A percentile compares a stretch with the other conserved stretches of the same genome.
These are phyloP conservation scores for Puccinia polysora DNA, from an alignment of 1,284 basidiomycete genomes.

Conservation along the genomic window DNA sequence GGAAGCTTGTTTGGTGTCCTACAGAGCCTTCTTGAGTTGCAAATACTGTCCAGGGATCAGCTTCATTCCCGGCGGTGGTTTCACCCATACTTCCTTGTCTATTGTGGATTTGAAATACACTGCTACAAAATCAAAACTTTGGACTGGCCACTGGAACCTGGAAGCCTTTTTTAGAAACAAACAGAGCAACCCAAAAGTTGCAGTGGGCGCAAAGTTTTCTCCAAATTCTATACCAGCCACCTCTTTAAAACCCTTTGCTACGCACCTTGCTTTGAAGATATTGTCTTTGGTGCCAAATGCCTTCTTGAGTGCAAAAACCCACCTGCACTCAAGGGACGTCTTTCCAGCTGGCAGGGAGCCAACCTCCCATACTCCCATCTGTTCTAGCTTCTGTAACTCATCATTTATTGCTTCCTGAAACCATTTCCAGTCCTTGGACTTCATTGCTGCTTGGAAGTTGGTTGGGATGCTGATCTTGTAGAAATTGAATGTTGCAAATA, in stretches of 20 bases:
- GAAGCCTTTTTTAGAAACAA: background rate
- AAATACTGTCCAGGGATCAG: background rate
- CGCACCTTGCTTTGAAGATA: background rate
- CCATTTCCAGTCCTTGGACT: background rate
- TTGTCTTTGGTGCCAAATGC: background rate
- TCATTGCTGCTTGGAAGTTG: background rate
- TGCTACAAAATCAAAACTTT: background rate
- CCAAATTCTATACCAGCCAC: background rate
- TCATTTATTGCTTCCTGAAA: background rate
- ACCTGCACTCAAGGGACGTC: background rate
- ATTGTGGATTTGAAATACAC: background rate
- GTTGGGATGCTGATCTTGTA: background rate
- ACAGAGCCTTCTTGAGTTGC: background rate
- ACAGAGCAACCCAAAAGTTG: background rate
- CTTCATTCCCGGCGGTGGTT: background rate
- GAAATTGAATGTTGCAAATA: background rate
- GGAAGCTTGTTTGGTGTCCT: background rate
- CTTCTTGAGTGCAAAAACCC: background rate
- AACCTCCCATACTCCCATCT: background rate
- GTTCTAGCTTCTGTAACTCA: background rate
- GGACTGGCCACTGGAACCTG: background rate
- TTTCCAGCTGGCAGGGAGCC: background rate
- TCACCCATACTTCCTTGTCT: background rate
- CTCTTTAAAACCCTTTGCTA: background rate
- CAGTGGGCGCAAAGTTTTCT: slow-evolving; percentile 5